Conservation (phyloP, 2,329 filamentous ascomycete genomes). For the Trichoderma afroharzianum region DNA sequence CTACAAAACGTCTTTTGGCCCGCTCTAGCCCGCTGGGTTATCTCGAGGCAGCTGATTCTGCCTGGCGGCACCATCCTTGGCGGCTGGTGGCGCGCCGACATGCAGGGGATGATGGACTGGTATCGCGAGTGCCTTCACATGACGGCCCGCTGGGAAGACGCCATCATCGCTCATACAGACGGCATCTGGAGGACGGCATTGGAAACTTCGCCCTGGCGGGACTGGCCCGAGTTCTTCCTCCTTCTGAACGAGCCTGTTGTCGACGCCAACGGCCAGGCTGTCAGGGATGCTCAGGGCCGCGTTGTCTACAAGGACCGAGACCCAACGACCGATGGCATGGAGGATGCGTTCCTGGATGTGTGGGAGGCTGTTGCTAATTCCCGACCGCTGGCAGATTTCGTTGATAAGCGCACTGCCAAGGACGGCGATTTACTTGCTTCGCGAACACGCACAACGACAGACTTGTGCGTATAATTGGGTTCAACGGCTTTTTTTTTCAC, state of each 20-base stretch:
- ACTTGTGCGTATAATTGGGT: not conserved
- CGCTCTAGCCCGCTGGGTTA: slow-evolving; percentile 26
- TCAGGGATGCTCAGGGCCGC: slow-evolving; percentile 9
- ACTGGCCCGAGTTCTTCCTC: slow-evolving; percentile 26
- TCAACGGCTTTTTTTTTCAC: not conserved
- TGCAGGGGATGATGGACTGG: slow-evolving; percentile 29
- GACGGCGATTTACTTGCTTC: slow-evolving; percentile 21
- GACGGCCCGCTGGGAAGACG: slow-evolving; percentile 20
- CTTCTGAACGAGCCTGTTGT: slow-evolving; percentile 22
- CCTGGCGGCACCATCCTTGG: slow-evolving; percentile 23
- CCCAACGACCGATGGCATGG: slow-evolving; percentile 20
- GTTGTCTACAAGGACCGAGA: slow-evolving; percentile 15
- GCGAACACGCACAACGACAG: not conserved
- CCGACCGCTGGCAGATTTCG: slow-evolving; percentile 23
- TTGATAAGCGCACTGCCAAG: not conserved
- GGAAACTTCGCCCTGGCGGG: slow-evolving; percentile 27
- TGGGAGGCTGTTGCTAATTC: slow-evolving; percentile 26
- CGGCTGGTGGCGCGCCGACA: slow-evolving; percentile 26
- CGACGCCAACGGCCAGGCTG: slow-evolving; percentile 8
- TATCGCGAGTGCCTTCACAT: slow-evolving; percentile 27
- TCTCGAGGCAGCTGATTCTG: slow-evolving; percentile 22
- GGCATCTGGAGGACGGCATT: slow-evolving; percentile 26
- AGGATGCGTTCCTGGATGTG: slow-evolving; percentile 24
- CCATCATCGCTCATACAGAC: slow-evolving; percentile 23
- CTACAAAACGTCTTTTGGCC: slow-evolving; percentile 27